Percentiles rank a stretch among this genome's conserved stretches.
Evolutionary conservation across 768 basidiomycete species (phyloP).

Genomic region (Butyriboletus loyo): DNA sequence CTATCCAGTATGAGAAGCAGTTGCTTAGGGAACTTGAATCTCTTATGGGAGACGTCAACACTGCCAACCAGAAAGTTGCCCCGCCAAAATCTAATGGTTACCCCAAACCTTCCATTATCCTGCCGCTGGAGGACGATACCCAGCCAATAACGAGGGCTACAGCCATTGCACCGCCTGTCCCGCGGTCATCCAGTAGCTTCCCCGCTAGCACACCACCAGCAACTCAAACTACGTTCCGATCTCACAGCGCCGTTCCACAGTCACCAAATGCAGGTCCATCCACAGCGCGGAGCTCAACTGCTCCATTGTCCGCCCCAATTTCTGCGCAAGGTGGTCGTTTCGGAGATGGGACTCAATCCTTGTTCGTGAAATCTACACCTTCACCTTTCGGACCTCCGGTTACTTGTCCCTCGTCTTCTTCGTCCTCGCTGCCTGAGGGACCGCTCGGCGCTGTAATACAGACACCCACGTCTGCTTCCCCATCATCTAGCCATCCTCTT

Average conservation of each 20-base stretch:
- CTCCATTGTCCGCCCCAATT: conserved; percentile 29
- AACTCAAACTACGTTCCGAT: conserved; percentile 25
- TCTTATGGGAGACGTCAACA: conserved; percentile 70
- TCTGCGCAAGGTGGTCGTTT: conserved; percentile 59
- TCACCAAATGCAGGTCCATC: conserved; percentile 59
- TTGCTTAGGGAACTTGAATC: conserved; percentile 85
- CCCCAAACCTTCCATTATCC: conserved; percentile 60
- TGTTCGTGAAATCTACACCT: conserved; percentile 60
- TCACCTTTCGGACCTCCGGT: conserved; percentile 36
- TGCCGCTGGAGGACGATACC: conserved; percentile 60
- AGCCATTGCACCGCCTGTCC: conserved; percentile 22
- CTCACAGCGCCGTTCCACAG: conserved; percentile 39
- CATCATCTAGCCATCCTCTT: conserved; percentile 19
- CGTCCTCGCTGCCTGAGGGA: conserved; percentile 29
- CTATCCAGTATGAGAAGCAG: conserved; percentile 89
- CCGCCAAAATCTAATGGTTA: conserved; percentile 45
- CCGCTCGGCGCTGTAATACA: conserved; percentile 12
- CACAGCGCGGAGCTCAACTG: conserved; percentile 17
- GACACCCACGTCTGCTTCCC: conserved; percentile 1
- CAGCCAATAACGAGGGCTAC: conserved; percentile 26
- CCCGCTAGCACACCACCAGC: conserved; percentile 13
- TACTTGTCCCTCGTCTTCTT: conserved; percentile 35
- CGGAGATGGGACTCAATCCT: conserved; percentile 75
- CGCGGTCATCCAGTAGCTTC: conserved; percentile 20
- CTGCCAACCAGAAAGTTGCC: conserved; percentile 58